These are phyloP conservation scores for Apiotrichum brassicae DNA, from an alignment of 1,284 basidiomycete genomes.

Conservation along the genomic window DNA sequence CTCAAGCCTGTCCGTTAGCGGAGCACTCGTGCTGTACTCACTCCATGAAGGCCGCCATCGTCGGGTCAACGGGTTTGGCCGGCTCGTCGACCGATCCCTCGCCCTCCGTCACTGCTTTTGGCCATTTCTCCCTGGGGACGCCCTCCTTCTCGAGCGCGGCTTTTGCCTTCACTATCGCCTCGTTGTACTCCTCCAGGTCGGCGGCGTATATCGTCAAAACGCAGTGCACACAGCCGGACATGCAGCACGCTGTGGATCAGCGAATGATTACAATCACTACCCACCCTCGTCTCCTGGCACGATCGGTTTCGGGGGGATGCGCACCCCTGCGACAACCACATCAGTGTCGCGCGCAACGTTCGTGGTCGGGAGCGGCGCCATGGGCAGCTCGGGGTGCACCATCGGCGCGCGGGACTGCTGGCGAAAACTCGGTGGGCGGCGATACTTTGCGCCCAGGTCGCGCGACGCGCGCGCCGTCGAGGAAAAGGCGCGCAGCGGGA, in stretches of 20 bases:
- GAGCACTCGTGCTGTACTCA: constrained; percentile 9
- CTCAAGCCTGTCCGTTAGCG: constrained; percentile 3
- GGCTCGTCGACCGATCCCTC: constrained; percentile 11
- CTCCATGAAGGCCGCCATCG: constrained; percentile 19
- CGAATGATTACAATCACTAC: not conserved
- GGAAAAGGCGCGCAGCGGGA: too few species aligned
- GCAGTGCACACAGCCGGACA: constrained; percentile 84
- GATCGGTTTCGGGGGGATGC: not conserved
- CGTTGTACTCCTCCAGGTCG: constrained; percentile 60
- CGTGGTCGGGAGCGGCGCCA: too few species aligned
- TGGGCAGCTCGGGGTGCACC: too few species aligned
- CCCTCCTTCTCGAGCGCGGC: constrained; percentile 50
- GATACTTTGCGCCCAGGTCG: too few species aligned
- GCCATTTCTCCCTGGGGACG: constrained; percentile 63
- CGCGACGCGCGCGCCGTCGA: too few species aligned
- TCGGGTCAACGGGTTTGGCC: constrained; percentile 6
- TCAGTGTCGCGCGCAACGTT: too few species aligned
- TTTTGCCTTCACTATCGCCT: constrained; percentile 54
- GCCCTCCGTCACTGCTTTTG: constrained; percentile 40
- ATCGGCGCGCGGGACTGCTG: too few species aligned
- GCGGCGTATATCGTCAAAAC: constrained; percentile 82
- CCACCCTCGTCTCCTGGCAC: not conserved
- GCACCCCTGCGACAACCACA: too few species aligned
- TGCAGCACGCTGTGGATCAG: constrained; percentile 66
- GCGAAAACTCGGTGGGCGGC: too few species aligned